Evolutionary conservation across 2,329 filamentous ascomycete species (phyloP).

Genomic region (Apiospora hydei): DNA sequence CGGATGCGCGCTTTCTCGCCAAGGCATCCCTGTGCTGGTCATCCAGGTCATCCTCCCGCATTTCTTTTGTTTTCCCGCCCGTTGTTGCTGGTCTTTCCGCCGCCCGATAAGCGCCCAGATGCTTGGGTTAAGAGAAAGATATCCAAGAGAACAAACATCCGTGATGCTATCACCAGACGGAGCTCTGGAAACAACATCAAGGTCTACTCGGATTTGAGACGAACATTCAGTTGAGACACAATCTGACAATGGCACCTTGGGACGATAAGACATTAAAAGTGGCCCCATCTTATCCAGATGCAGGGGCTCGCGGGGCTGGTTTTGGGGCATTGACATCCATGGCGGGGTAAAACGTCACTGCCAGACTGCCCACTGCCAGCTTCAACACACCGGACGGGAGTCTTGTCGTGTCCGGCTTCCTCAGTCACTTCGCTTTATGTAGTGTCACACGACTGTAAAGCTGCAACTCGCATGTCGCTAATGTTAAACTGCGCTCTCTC

Average conservation of each 20-base stretch:
- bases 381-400: not conserved
- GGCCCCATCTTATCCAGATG: not conserved
- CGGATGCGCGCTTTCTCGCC: conserved; percentile 2
- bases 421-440: too few relatives aligned
- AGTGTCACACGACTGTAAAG: too few relatives aligned
- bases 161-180: not conserved
- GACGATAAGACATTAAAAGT: not conserved
- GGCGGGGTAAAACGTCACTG: conserved; percentile 3
- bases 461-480: too few relatives aligned
- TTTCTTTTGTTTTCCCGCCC: not conserved
- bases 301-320: not conserved
- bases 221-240: conserved; percentile 4
- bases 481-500: too few relatives aligned
- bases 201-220: not conserved
- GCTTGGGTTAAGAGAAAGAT: not conserved
- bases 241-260: not conserved
- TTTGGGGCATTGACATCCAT: not conserved
- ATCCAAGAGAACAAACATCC: not conserved
- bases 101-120: not conserved
- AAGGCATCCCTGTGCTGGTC: conserved; percentile 14
- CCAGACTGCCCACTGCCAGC: not conserved
- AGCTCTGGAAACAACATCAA: not conserved
- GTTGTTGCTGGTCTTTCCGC: not conserved
- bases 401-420: too few relatives aligned
- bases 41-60: not conserved